Conservation (phyloP, 2,329 filamentous ascomycete species). For the Ophiocordyceps polyrhachis-furcata region DNA sequence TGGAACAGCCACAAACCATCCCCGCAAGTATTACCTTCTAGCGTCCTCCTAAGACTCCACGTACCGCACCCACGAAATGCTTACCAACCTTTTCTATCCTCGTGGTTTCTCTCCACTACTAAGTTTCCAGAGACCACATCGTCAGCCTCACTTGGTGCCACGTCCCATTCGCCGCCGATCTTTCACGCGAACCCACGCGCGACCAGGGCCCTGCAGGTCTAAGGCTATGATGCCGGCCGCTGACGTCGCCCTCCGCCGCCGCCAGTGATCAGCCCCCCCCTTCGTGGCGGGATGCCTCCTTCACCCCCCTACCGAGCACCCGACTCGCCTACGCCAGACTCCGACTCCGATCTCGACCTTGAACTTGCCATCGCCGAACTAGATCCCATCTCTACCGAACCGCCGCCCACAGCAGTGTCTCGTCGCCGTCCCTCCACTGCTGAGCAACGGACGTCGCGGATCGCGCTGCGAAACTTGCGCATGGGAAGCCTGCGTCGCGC, state of each 20-base stretch:
- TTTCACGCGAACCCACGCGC: not conserved
- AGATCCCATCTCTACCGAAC: slow-evolving; percentile 37
- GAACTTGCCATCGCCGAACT: slow-evolving; percentile 67
- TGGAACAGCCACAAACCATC: not conserved
- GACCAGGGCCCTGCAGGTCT: not conserved
- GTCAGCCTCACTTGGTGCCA: not conserved
- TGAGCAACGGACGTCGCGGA: slow-evolving; percentile 33
- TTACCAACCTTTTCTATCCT: not conserved
- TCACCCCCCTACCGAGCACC: slow-evolving; percentile 33
- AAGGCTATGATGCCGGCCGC: not conserved
- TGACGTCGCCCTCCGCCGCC: not conserved
- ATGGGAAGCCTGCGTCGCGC: slow-evolving; percentile 43
- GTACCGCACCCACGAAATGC: not conserved
- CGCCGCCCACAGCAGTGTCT: slow-evolving; percentile 10
- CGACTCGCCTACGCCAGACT: slow-evolving; percentile 47
- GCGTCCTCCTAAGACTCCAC: not conserved
- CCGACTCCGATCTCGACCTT: slow-evolving; percentile 54
- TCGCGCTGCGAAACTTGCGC: slow-evolving; percentile 53
- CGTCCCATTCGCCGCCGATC: not conserved
- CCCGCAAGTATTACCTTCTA: not conserved
- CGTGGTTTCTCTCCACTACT: not conserved
- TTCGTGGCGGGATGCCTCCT: slow-evolving; percentile 34
- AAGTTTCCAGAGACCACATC: not conserved
- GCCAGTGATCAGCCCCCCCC: not conserved
- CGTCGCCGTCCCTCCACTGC: slow-evolving; percentile 10